Base-by-base conservation (phyloP, 2,329 filamentous ascomycete genomes). In the Thielaviopsis populi region DNA sequence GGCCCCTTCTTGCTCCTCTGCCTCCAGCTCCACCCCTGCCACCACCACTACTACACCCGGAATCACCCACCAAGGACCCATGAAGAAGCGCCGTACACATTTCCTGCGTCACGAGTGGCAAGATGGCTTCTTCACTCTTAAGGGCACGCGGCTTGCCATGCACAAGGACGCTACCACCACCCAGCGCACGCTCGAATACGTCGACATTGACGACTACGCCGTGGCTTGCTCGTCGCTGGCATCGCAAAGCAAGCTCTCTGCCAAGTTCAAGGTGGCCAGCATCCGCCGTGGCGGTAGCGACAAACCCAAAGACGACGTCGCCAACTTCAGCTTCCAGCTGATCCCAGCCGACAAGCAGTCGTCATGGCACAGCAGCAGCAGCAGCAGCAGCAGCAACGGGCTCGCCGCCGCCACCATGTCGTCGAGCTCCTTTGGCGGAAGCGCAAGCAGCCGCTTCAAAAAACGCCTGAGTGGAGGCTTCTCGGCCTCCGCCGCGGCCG, bases 61-160 rank as follows among this genome's bases (percentile, higher is more conserved):
- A 64, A 75, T 87, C 67, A 82, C 83, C 41, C 89, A 91, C 74
- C 83, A 88, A 60, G 94, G 94, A 1, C 91, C 86, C 74, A 95
- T 99, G 84, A 91, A 90, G 79, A 96, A 95, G 79, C 89, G 92
- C 71, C 90, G 90, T 77, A 95, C 87, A 41, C 85, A 85, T 71
- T 85, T 96, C 78, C 82, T 96, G 66, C 88, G 90, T 53, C 89
- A 95, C 73, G 91, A 96, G 76, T 96, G 91, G 91, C 84, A 91
- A 71, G 89, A 95, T 72, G 87, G 90, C 69, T 94, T 92, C 77
- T 95, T 94, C 73, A 90, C 89, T 30, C 85, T 96, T 67, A 85
- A 85, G 70, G 87, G 87, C 65, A 89, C 85, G 30, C 82, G 83
- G 33, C 79, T 89, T 43, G 85, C 87, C 63, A 87, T 92, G 82